Base-by-base conservation (phyloP, 129 eudicot genomes). In the Gnaphalium uliginosum region DNA sequence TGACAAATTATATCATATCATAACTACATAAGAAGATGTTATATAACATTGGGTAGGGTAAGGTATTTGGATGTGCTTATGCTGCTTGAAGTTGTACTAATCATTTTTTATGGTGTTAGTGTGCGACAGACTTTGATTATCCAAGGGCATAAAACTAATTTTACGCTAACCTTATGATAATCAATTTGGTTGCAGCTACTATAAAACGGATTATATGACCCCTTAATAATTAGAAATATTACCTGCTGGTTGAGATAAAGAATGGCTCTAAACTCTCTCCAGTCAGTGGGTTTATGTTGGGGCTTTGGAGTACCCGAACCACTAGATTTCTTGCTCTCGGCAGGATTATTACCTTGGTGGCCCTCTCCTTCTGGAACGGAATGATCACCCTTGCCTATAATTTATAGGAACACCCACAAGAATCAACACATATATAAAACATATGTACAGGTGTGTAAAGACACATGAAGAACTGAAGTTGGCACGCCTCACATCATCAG, bases 181-280 rank as follows among this genome's bases (percentile, higher is more conserved):
- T 2, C 29, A 26, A 43, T 68, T 39, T 39, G 4, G 19, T 67
- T 21, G 19, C 56, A 22, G 2, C 48, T 41, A 41, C n/a, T 14
- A 50, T 43, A 25, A 46, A 43, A 43, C 22, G 29, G 19, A 68
- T 24, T 39, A 13, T 11, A 39, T 41, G 19, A 21, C 33, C 72
- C 56, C 72, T 22, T 10, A 41, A 35, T 66, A 39, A 66, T 73
- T 30, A 27, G 69, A 66, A 78, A 66, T 14, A 64, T 30, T 87
- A 90, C 97, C 97, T 82, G 88, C 79, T 89, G 93, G 50, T 74
- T 77, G n/a, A 66, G 51, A 79, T 73, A 82, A 39, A 90, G 96
- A 66, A 68, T 25, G 22, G 97, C 96, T 81, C 98, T 87, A 76
- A 90, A 94, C 80, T 94, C 98, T 80, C 98, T 87, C 98, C 98